These are phyloP conservation scores for Rhynchosporium agropyri DNA, from an alignment of 2,329 filamentous ascomycete species.

Conservation along the genomic window DNA sequence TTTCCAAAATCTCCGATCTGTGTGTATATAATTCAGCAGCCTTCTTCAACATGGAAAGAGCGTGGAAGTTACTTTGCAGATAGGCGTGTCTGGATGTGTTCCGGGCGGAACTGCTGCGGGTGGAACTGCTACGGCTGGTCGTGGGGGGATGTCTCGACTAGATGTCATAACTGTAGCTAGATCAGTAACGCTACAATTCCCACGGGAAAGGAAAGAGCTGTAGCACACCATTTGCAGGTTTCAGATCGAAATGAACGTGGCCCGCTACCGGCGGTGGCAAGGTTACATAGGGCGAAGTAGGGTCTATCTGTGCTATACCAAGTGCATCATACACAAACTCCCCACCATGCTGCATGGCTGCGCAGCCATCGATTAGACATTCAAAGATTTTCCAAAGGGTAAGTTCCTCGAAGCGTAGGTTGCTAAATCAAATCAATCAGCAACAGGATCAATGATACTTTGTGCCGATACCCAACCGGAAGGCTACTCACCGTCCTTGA, in stretches of 20 bases:
- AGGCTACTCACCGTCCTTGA: neutral
- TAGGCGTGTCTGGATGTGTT: neutral
- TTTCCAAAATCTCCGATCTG: slow-evolving; percentile 5
- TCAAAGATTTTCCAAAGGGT: slow-evolving; percentile 22
- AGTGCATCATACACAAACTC: neutral
- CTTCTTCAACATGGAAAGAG: neutral
- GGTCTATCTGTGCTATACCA: slow-evolving; percentile 4
- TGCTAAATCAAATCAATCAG: neutral
- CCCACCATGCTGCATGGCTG: slow-evolving; percentile 3
- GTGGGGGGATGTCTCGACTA: neutral
- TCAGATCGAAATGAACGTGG: slow-evolving; percentile 18
- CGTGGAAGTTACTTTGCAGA: neutral
- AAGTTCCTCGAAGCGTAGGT: slow-evolving; percentile 12
- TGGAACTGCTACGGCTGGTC: no score
- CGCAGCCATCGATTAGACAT: slow-evolving; percentile 16
- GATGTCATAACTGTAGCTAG: neutral
- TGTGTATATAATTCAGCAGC: neutral
- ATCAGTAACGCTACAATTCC: neutral
- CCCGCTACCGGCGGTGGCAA: neutral
- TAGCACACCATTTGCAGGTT: slow-evolving; percentile 9
- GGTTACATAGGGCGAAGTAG: neutral
- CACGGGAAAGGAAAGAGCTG: neutral
- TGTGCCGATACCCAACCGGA: neutral
- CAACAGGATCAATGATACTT: neutral
- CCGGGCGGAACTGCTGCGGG: no score